Base-by-base conservation (phyloP, 176 grass and related monocot species). In the Bothriochloa decipiens region DNA sequence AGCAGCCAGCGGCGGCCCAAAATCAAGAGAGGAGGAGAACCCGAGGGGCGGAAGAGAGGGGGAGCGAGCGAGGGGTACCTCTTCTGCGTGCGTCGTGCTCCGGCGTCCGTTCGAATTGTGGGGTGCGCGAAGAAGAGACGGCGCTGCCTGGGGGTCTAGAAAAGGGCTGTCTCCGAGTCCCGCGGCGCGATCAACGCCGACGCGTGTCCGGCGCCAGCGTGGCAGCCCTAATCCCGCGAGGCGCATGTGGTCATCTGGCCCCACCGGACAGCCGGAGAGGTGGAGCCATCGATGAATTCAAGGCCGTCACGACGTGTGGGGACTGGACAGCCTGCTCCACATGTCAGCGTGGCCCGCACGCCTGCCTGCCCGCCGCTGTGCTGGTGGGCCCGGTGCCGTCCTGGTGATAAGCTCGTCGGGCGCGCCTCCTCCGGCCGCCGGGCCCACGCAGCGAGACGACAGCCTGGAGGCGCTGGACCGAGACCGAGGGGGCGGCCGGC, bases 351-450 rank as follows among this genome's bases (percentile, higher is more conserved):
- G 41, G 2, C 79, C 3, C 18, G 28, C 63, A 6, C 9, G 61
- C 41, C 8, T 28, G 25, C 16, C 8, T 17, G 27, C 18, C 33
- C 1, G 25, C 25, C 18, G 39, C 14, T 13, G 8, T 50, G 74
- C 6, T 4, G 45, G 77, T 41, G 87, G 88, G 79, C 4, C 88
- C 46, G 5, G 3, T 0, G 1, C 16, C 15, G 75, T 50, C 65
- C 57, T 78, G 35, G 4, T 35, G 83, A 83, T 83, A 83, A 90
- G 88, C 88, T 72, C 83, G 72, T 61, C n/a, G 29, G 66, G 27
- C 28, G 28, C 62, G 42, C 8, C 49, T 53, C 52, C 29, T 32
- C 29, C 29, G 29, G 29, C 29, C 27, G 49, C 42, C 7, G 62
- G 65, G 1, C 40, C 84, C 35, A 70, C 83, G 47, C 83, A 5